Conservation (phyloP, 2,329 filamentous ascomycete species). For the Colletotrichum sp. region DNA sequence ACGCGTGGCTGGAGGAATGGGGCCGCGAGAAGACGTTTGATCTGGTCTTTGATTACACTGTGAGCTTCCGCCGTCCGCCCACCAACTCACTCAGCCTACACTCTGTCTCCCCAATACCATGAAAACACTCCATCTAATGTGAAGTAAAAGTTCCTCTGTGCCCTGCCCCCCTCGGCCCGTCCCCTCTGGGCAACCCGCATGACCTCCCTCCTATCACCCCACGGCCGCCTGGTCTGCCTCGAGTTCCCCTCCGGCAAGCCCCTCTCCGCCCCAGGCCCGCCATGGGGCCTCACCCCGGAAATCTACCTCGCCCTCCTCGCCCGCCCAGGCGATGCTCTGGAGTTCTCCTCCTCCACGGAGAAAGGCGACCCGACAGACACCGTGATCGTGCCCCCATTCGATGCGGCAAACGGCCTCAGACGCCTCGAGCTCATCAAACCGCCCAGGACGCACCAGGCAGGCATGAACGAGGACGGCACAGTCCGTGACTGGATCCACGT, state of each 20-base stretch:
- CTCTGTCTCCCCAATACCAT: not conserved
- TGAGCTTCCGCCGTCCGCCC: slow-evolving; percentile 34
- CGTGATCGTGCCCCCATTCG: slow-evolving; percentile 50
- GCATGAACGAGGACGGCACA: slow-evolving; percentile 48
- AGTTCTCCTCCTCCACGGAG: slow-evolving; percentile 47
- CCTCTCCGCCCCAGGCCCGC: slow-evolving; percentile 70
- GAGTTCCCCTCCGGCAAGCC: slow-evolving; percentile 81
- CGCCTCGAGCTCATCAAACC: slow-evolving; percentile 57
- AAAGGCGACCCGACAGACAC: slow-evolving; percentile 25
- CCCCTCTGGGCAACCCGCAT: slow-evolving; percentile 60
- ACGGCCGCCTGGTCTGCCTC: slow-evolving; percentile 65
- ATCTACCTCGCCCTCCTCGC: slow-evolving; percentile 76
- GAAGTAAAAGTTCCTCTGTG: slow-evolving; percentile 62
- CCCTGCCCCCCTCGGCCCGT: slow-evolving; percentile 59
- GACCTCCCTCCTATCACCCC: slow-evolving; percentile 50
- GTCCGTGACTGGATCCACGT: slow-evolving; percentile 60
- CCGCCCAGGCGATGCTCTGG: slow-evolving; percentile 70
- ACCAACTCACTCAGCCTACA: not conserved
- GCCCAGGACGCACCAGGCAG: slow-evolving; percentile 51
- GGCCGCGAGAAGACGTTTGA: slow-evolving; percentile 62
- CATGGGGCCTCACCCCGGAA: slow-evolving; percentile 71
- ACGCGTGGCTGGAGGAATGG: slow-evolving; percentile 56
- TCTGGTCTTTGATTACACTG: slow-evolving; percentile 68
- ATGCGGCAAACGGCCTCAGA: slow-evolving; percentile 39
- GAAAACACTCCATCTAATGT: not conserved